phyloP scores from a whole-genome alignment of 495 filamentous ascomycete species.

The Penicillium coprophilum region DNA sequence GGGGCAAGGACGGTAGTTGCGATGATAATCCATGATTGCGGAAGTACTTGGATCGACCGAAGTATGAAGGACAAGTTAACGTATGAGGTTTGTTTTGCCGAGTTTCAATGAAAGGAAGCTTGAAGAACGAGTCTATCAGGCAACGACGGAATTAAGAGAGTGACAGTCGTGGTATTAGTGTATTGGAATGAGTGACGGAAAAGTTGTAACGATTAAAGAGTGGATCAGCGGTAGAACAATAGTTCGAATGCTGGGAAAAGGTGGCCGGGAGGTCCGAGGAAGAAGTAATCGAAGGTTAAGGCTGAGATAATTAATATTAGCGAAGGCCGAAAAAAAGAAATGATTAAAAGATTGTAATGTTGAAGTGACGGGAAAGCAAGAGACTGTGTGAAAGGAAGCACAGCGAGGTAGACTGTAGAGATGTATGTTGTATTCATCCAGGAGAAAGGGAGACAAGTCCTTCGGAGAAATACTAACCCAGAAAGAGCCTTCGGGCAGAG shows the following conservation, averaged over 20 bases:
- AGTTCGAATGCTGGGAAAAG: constrained; percentile 35
- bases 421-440: constrained; percentile 27
- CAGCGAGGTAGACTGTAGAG: constrained; percentile 21
- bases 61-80: constrained; percentile 1
- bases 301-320: constrained; percentile 49
- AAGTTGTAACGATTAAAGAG: constrained; percentile 51
- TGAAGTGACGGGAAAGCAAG: constrained; percentile 11
- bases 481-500: constrained; percentile 50
- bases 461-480: constrained; percentile 46
- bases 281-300: constrained; percentile 42
- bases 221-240: constrained; percentile 46
- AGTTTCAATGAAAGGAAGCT: constrained; percentile 34
- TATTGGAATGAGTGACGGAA: constrained; percentile 53
- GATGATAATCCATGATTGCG: constrained; percentile 70
- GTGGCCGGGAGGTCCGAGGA: constrained; percentile 42
- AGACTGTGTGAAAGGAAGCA: constrained; percentile 3
- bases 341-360: constrained; percentile 21
- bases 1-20: constrained; percentile 60
- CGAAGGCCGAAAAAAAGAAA: constrained; percentile 13
- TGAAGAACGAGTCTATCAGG: constrained; percentile 39
- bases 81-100: constrained; percentile 24
- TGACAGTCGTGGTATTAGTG: constrained; percentile 53
- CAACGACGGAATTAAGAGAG: constrained; percentile 55
- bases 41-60: constrained; percentile 8
- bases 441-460: constrained; percentile 24